Evolutionary conservation across 2,329 filamentous ascomycete species (phyloP).

Genomic region (Teratosphaeria nubilosa): DNA sequence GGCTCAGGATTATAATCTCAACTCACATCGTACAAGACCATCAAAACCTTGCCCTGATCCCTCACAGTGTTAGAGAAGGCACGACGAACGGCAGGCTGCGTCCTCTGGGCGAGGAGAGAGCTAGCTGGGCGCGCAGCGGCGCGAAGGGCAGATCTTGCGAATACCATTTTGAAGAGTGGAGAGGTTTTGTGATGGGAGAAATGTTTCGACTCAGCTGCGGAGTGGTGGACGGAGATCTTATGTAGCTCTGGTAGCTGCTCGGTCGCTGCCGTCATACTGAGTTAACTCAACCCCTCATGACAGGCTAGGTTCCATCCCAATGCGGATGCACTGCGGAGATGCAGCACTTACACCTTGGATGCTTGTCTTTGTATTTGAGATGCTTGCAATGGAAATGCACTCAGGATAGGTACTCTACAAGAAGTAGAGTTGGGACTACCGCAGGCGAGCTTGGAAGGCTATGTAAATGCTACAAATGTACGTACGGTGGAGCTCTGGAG

Average conservation of each 20-base stretch:
- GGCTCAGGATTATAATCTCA: neutral
- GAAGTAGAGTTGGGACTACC: neutral
- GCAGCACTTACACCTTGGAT: neutral
- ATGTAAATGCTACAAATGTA: neutral
- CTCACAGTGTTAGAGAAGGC: slow-evolving; percentile 39
- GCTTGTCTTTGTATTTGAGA: neutral
- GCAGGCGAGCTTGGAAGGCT: neutral
- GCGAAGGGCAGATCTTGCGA: slow-evolving; percentile 52
- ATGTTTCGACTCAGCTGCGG: neutral
- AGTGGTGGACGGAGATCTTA: neutral
- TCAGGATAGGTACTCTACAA: neutral
- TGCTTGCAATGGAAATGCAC: neutral
- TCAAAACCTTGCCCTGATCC: slow-evolving; percentile 81
- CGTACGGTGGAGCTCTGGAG: neutral
- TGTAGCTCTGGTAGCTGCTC: neutral
- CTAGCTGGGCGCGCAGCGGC: slow-evolving; percentile 44
- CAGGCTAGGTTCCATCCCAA: neutral
- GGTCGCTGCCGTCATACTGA: neutral
- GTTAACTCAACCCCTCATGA: neutral
- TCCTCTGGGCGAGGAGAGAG: slow-evolving; percentile 36
- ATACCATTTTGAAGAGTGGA: slow-evolving; percentile 41
- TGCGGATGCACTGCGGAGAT: neutral
- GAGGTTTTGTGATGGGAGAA: neutral
- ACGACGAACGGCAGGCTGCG: slow-evolving; percentile 27
- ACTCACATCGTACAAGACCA: slow-evolving; percentile 83